These are phyloP conservation scores for Desmodesmus armatus DNA, from an alignment of 139 green algal species.

Conservation along the genomic window DNA sequence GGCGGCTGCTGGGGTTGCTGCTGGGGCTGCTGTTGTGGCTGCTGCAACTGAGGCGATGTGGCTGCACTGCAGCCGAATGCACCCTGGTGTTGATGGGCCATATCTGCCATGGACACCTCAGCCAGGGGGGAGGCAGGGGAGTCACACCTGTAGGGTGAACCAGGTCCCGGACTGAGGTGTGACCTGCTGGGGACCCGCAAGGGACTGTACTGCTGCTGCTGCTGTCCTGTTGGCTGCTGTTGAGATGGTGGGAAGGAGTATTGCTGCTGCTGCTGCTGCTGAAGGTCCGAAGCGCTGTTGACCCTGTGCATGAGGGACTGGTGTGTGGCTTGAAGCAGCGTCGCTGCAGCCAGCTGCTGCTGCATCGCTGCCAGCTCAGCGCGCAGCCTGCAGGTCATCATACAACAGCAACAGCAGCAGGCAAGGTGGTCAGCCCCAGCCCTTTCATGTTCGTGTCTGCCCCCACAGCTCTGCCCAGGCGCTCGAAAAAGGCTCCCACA, in stretches of 20 bases:
- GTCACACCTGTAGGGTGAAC: too few relatives aligned
- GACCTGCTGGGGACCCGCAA: too few relatives aligned
- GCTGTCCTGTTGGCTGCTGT: neutral
- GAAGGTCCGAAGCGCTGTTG: neutral
- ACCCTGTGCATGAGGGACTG: neutral
- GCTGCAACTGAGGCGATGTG: too few relatives aligned
- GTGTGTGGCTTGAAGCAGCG: constrained; percentile 9
- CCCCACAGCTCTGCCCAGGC: neutral
- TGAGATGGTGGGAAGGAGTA: neutral
- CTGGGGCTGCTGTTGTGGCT: too few relatives aligned
- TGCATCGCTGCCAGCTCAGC: neutral
- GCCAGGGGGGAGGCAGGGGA: too few relatives aligned
- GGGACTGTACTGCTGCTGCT: neutral
- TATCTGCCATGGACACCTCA: too few relatives aligned
- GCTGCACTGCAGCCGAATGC: too few relatives aligned
- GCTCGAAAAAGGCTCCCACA: neutral
- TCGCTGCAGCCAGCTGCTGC: constrained; percentile 15
- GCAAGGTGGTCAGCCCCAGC: neutral
- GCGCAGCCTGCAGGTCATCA: constrained; percentile 10
- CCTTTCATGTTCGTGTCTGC: neutral
- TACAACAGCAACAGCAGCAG: neutral
- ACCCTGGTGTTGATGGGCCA: too few relatives aligned
- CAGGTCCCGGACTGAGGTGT: too few relatives aligned
- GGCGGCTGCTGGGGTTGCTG: too few relatives aligned
- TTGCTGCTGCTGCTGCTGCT: constrained; percentile 5